phyloP scores from a whole-genome alignment of 2,329 filamentous ascomycete genomes.

The Arthrocladium fulminans region DNA sequence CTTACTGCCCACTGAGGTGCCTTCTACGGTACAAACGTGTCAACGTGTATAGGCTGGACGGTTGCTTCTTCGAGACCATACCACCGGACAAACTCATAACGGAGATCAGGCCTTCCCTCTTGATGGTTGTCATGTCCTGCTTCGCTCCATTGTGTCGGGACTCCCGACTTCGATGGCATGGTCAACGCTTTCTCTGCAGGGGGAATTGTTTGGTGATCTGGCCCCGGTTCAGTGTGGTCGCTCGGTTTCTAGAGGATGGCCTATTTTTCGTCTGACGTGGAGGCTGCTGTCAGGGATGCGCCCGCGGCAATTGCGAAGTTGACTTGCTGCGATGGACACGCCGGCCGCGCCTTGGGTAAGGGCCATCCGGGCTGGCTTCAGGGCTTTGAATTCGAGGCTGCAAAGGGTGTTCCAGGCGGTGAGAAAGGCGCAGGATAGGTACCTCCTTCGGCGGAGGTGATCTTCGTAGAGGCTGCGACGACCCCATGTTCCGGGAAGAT shows the following conservation, averaged over 20 bases:
- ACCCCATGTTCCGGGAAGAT: slow-evolving; percentile 61
- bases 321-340: slow-evolving; percentile 41
- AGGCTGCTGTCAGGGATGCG: slow-evolving; percentile 51
- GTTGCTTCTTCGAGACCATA: slow-evolving; percentile 32
- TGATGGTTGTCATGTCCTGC: slow-evolving; percentile 43
- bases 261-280: slow-evolving; percentile 48
- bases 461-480: slow-evolving; percentile 51
- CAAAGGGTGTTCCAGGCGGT: slow-evolving; percentile 61
- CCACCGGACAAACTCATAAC: slow-evolving; percentile 48
- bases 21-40: slow-evolving; percentile 48
- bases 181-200: slow-evolving; percentile 49
- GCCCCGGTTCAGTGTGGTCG: slow-evolving; percentile 50
- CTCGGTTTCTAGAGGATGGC: slow-evolving; percentile 47
- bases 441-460: slow-evolving; percentile 46
- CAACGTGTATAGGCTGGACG: slow-evolving; percentile 45
- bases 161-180: slow-evolving; percentile 60
- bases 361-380: slow-evolving; percentile 49
- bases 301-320: slow-evolving; percentile 43
- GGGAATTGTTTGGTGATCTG: slow-evolving; percentile 43
- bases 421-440: slow-evolving; percentile 54
- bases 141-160: slow-evolving; percentile 49
- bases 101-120: slow-evolving; percentile 42
- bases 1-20: slow-evolving; percentile 49
- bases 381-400: slow-evolving; percentile 39
- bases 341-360: slow-evolving; percentile 55